Conservation (phyloP, 495 filamentous ascomycete genomes). For the Penicillium turbatum region DNA sequence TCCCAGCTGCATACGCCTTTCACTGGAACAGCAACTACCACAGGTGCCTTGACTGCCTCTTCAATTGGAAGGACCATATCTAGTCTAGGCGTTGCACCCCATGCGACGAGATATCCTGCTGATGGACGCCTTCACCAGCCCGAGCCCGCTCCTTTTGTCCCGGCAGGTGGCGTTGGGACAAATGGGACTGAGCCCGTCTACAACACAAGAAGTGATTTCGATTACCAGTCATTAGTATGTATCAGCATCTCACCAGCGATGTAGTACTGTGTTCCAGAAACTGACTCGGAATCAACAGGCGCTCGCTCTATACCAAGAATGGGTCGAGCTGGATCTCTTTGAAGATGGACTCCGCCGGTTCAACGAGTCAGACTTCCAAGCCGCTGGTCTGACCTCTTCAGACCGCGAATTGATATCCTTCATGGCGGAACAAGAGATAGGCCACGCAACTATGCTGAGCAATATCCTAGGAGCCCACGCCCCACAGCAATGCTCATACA, state of each 20-base stretch:
- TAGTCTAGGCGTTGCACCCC: slow-evolving; percentile 38
- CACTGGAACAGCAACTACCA: slow-evolving; percentile 54
- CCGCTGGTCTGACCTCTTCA: slow-evolving; percentile 60
- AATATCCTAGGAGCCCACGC: slow-evolving; percentile 70
- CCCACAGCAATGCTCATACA: slow-evolving; percentile 74
- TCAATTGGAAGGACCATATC: slow-evolving; percentile 49
- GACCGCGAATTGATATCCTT: slow-evolving; percentile 71
- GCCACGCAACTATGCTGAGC: slow-evolving; percentile 71
- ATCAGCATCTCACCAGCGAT: not conserved
- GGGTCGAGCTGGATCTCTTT: slow-evolving; percentile 85
- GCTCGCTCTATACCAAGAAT: slow-evolving; percentile 76
- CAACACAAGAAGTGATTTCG: slow-evolving; percentile 65
- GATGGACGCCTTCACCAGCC: slow-evolving; percentile 63
- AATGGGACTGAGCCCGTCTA: slow-evolving; percentile 73
- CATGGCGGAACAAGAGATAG: slow-evolving; percentile 83
- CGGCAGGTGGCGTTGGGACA: slow-evolving; percentile 74
- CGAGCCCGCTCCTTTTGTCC: slow-evolving; percentile 68
- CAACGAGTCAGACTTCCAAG: slow-evolving; percentile 63
- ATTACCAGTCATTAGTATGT: slow-evolving; percentile 61
- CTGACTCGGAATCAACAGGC: slow-evolving; percentile 34
- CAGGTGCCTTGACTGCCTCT: slow-evolving; percentile 52
- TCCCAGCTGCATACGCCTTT: slow-evolving; percentile 49
- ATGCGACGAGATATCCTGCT: slow-evolving; percentile 59
- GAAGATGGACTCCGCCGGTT: slow-evolving; percentile 71
- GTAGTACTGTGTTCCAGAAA: not conserved